Conservation (phyloP, 2,329 filamentous ascomycete genomes). For the Ceratocystis variospora region DNA sequence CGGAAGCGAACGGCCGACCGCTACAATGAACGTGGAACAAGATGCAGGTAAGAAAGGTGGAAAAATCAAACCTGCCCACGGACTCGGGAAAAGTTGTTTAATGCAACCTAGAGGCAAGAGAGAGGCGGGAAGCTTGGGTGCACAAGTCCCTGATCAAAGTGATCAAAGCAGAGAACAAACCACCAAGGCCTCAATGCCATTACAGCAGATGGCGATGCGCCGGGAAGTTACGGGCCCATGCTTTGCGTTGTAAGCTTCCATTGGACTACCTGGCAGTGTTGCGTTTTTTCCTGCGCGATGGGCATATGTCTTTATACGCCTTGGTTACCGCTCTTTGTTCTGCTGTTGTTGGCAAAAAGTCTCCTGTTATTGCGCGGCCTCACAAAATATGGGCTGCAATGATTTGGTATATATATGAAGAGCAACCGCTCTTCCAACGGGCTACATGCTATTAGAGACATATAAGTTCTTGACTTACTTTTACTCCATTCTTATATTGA, state of each 20-base stretch:
- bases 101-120: neutral
- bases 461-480: neutral
- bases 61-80: neutral
- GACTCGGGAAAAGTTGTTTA: neutral
- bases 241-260: neutral
- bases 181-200: neutral
- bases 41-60: constrained; percentile 5
- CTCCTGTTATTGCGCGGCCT: constrained; percentile 2
- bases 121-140: neutral
- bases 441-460: too few relatives aligned
- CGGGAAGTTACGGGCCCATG: constrained; percentile 1
- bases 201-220: neutral
- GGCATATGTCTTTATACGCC: constrained; percentile 2
- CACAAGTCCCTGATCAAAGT: neutral
- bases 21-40: constrained; percentile 10
- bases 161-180: neutral
- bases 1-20: constrained; percentile 7
- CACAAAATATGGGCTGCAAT: neutral
- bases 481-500: neutral
- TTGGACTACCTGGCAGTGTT: neutral
- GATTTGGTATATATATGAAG: neutral
- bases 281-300: neutral
- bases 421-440: neutral
- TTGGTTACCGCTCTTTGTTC: neutral
- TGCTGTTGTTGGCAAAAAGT: constrained; percentile 3